Conservation (phyloP, 2,329 filamentous ascomycete species). For the Passalora sequoiae region DNA sequence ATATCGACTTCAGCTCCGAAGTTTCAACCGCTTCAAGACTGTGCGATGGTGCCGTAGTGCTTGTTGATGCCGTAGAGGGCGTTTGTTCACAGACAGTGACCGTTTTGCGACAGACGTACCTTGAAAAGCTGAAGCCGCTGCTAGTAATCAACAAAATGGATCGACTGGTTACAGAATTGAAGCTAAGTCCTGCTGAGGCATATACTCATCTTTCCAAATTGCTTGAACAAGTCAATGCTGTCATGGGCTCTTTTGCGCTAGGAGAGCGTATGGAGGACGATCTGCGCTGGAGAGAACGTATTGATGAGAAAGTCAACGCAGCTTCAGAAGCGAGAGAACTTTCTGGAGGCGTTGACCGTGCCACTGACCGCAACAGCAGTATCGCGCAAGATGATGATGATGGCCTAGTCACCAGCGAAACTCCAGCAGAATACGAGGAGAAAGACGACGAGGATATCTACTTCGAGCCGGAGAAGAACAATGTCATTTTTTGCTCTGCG, state of each 20-base stretch:
- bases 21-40: conserved; percentile 92
- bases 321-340: conserved; percentile 45
- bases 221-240: conserved; percentile 92
- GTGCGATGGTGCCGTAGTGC: conserved; percentile 87
- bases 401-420: conserved; percentile 42
- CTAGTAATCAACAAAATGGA: conserved; percentile 99
- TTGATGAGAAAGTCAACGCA: conserved; percentile 78
- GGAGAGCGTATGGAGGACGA: conserved; percentile 99
- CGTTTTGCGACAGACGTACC: conserved; percentile 89
- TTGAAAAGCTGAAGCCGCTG: conserved; percentile 88
- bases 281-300: conserved; percentile 85
- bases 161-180: conserved; percentile 84
- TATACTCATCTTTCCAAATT: conserved; percentile 84
- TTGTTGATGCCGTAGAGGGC: conserved; percentile 95
- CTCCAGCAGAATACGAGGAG: conserved; percentile 68
- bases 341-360: conserved; percentile 28
- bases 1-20: conserved; percentile 98
- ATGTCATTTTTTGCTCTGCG: conserved; percentile 97
- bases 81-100: conserved; percentile 99
- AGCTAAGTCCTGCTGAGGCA: conserved; percentile 86
- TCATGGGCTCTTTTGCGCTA: conserved; percentile 95
- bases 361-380: conserved; percentile 40
- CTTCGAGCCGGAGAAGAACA: conserved; percentile 96
- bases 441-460: conserved; percentile 95
- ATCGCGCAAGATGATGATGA: conserved; percentile 54